Evolutionary conservation across 768 basidiomycete species (phyloP), one percentile per base, ranked within the genome.

Genomic region (Daedaleopsis nitida): DNA sequence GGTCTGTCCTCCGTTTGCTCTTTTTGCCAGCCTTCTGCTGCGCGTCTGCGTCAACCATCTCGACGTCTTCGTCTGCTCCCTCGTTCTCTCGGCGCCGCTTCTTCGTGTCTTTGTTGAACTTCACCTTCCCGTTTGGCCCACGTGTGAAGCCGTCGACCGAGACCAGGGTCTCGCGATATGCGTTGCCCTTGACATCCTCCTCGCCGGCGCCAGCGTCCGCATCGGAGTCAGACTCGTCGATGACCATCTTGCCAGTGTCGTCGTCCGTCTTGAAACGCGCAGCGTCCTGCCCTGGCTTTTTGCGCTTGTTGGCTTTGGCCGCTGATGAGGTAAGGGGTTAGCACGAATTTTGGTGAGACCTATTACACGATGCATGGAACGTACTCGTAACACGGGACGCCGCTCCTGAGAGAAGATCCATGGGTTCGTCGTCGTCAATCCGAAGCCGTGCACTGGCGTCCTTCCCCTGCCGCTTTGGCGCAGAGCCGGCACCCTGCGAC

Each of bases 91-190:
- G 83, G 61, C 94, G 77, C 59, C 94, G 86, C 74, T 96, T 95
- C 75, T 96, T 98, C 39, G 94, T 98, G 69, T 96, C 89, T 73
- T 97, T 98, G 79, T 97, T 93, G 77, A 98, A 98, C 74, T 94
- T 96, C 71, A 98, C 76, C 56, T 85, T 86, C 6, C 97, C 97
- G 63, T 85, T 86, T 1, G 86, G 79, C 23, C 93, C 92, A 32
- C 96, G 86, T 3, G 84, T 89, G 77, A 94, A 94, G 21, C 96
- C 96, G 73, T 98, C 96, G 23, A 86, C 87, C 7, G 93, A 94
- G 10, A 87, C 87, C 59, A 96, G 70, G 52, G 81, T 85, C 74
- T 97, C 93, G 60, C 81, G 85, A 74, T 97, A 98, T 1, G 94
- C 96, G 9, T 78, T 81, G 21, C 94, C 92, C 38, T 78, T 87